Percentiles rank a stretch among this genome's conserved stretches.
Conservation (phyloP, 176 grass and related monocot genomes). For the Neostapfia colusana region DNA sequence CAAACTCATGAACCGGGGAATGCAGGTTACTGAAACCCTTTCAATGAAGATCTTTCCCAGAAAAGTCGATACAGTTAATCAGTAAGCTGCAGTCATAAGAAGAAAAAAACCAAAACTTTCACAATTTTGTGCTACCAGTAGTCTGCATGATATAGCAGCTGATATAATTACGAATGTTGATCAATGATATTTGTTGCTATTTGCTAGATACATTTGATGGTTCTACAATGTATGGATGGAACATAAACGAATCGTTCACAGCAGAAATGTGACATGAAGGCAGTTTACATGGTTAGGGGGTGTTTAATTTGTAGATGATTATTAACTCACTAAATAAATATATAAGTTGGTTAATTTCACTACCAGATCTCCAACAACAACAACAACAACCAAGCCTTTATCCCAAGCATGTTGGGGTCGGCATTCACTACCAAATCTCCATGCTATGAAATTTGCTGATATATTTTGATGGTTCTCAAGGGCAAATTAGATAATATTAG, state of each 20-base stretch:
- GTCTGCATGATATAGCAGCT: background rate
- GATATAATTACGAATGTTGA: constrained; percentile 10
- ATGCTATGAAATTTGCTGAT: too few species aligned
- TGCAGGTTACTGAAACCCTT: constrained; percentile 71
- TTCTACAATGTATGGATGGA: background rate
- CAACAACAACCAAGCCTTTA: too few species aligned
- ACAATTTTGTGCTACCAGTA: constrained; percentile 37
- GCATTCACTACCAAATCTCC: too few species aligned
- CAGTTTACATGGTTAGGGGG: background rate
- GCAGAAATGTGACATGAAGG: background rate
- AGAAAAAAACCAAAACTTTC: constrained; percentile 50
- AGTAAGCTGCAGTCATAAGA: constrained; percentile 59
- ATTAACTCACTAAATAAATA: background rate
- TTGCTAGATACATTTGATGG: background rate
- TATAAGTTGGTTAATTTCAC: background rate
- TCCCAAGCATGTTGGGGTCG: too few species aligned
- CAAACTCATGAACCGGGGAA: constrained; percentile 59
- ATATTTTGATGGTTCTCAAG: too few species aligned
- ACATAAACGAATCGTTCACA: background rate
- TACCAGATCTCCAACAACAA: too few species aligned
- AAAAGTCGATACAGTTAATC: constrained; percentile 58
- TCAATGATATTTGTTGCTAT: background rate
- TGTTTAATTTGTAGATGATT: background rate
- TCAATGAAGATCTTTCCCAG: constrained; percentile 69
- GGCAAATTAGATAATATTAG: too few species aligned